Base-by-base conservation (phyloP, 495 filamentous ascomycete species). In the Penicillium nucicola region DNA sequence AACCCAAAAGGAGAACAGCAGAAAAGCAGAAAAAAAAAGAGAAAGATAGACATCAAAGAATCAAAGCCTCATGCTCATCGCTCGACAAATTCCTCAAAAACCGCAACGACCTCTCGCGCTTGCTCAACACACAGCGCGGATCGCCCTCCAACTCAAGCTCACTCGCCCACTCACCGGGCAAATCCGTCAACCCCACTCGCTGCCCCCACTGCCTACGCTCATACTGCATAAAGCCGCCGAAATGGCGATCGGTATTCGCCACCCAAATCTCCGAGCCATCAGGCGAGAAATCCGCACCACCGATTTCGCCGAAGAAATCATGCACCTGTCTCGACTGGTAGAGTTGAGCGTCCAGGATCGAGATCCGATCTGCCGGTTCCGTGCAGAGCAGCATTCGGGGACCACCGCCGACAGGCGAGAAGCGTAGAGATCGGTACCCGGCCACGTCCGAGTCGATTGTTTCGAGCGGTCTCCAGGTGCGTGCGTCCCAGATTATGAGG, bases 261-360 rank as follows among this genome's bases (percentile, higher is more conserved):
- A 93, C 82, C 57, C 83, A 82, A 31, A 96, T 71, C 40, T 83
- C 78, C 33, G 77, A 70, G 4, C 92, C 92, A 52, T 85, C 88
- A 17, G 84, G 81, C 18, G 84, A 73, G 53, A 91, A 87, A 32
- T 81, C 80, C 3, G 90, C 77, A 3, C 92, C 92, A 3, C 83
- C 89, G 22, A 95, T 80, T 55, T 92, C 87, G 13, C 92, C 91
- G 58, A 95, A 95, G 60, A 95, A 85, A 53, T 90, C 88, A 2
- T 96, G 69, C 8, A 82, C 85, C 60, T 96, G 92, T 49, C 83
- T 83, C 11, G 77, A 76, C 8, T 72, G 66, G 65, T 81, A 91
- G 10, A 77, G 82, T 49, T 76, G 75, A 3, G 88, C 88, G 49
- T 95, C 86, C 50, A 96, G 83, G 30, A 96, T 72, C 31, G 80